Evolutionary conservation across 2,329 filamentous ascomycete genomes (phyloP).

Genomic region (Cladophialophora bantiana): DNA sequence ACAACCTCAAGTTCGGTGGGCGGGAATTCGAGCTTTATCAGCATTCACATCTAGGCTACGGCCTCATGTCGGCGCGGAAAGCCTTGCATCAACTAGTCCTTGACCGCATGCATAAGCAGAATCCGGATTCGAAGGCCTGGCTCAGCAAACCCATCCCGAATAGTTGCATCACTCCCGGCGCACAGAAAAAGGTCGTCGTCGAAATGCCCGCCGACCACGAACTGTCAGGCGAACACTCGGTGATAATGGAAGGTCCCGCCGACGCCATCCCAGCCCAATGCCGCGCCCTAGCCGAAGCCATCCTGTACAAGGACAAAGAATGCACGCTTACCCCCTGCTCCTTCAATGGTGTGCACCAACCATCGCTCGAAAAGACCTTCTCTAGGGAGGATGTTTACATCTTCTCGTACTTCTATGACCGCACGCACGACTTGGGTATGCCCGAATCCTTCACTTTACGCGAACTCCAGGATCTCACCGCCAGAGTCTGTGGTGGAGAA

Average conservation of each 20-base stretch:
- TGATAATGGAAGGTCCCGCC: conserved; percentile 88
- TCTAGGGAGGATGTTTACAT: conserved; percentile 90
- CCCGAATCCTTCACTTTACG: conserved; percentile 94
- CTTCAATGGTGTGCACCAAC: conserved; percentile 97
- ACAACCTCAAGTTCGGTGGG: conserved; percentile 86
- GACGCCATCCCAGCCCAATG: conserved; percentile 82
- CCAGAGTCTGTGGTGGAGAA: conserved; percentile 82
- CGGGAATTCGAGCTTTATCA: conserved; percentile 93
- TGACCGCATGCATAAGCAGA: conserved; percentile 70
- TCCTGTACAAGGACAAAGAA: conserved; percentile 82
- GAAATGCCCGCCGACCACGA: conserved; percentile 70
- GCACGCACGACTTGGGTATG: conserved; percentile 92
- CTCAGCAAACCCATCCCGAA: conserved; percentile 75
- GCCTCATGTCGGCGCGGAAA: conserved; percentile 92
- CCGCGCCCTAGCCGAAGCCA: conserved; percentile 87
- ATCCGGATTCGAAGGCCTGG: conserved; percentile 70
- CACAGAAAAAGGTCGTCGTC: conserved; percentile 75
- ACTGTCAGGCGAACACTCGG: conserved; percentile 68
- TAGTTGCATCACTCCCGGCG: conserved; percentile 85
- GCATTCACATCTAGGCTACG: conserved; percentile 96
- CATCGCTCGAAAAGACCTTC: conserved; percentile 90
- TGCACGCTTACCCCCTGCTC: conserved; percentile 92
- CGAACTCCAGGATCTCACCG: conserved; percentile 85
- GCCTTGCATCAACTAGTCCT: conserved; percentile 80
- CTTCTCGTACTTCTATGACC: conserved; percentile 98